Evolutionary conservation across 352 stramenopile species (phyloP).

Genomic region (Phytophthora sp.): DNA sequence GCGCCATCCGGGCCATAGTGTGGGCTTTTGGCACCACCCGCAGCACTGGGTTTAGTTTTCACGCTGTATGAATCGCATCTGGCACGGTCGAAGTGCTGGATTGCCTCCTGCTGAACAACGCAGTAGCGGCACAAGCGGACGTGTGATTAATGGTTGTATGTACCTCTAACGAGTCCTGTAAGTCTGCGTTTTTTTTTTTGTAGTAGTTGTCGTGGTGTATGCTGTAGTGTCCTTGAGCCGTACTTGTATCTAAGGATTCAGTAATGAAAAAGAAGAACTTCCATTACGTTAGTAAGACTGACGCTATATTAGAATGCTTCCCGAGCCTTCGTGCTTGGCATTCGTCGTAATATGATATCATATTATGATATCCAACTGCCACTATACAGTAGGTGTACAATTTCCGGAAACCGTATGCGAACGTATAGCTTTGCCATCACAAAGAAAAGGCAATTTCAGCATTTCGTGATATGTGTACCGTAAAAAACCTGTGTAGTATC

Average conservation of each 20-base stretch:
- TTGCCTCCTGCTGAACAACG: not conserved
- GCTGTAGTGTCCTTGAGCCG: not conserved
- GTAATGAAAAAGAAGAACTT: not conserved
- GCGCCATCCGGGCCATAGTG: slow-evolving; percentile 29
- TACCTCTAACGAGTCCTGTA: slow-evolving; percentile 1
- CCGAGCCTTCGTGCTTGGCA: too few relatives aligned
- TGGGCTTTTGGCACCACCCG: slow-evolving; percentile 23
- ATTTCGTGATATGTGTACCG: too few relatives aligned
- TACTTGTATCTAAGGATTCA: slow-evolving; percentile 13
- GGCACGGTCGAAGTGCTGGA: slow-evolving; percentile 23
- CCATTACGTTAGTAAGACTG: too few relatives aligned
- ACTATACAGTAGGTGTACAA: too few relatives aligned
- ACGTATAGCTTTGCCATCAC: too few relatives aligned
- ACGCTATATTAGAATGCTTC: too few relatives aligned
- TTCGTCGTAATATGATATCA: too few relatives aligned
- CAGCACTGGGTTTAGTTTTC: slow-evolving; percentile 35
- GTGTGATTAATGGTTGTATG: not conserved
- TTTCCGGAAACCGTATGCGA: too few relatives aligned
- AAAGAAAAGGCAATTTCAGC: too few relatives aligned
- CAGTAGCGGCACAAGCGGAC: not conserved
- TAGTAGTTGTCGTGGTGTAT: slow-evolving; percentile 20
- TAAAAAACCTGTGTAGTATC: too few relatives aligned
- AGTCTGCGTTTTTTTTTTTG: slow-evolving; percentile 14
- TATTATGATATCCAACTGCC: too few relatives aligned
- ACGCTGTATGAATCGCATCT: not conserved